phyloP scores from a whole-genome alignment of 345 rosid species.

The Erodium maritimum region DNA sequence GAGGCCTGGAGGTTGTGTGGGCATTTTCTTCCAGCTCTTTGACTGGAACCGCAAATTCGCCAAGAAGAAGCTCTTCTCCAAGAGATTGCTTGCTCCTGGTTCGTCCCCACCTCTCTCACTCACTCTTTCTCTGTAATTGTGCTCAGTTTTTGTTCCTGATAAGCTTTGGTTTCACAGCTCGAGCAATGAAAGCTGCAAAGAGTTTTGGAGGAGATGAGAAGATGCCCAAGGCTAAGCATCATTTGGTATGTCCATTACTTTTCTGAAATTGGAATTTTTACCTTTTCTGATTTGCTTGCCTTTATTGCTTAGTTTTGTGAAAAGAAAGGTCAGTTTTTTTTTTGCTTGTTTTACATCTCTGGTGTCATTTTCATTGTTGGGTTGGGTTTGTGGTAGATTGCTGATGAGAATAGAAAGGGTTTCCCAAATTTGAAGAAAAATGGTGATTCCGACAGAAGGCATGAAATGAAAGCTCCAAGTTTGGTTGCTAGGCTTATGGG shows the following conservation, averaged over 20 bases:
- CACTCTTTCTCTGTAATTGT: not conserved
- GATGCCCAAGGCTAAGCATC: constrained; percentile 67
- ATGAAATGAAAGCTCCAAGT: constrained; percentile 46
- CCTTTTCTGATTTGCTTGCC: not conserved
- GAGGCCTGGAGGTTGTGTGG: constrained; percentile 73
- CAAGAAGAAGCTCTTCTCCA: constrained; percentile 72
- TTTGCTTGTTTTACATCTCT: constrained; percentile 8
- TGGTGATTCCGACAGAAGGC: constrained; percentile 29
- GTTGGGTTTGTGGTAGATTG: constrained; percentile 48
- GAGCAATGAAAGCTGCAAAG: constrained; percentile 45
- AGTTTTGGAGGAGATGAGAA: constrained; percentile 72
- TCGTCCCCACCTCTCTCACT: not conserved
- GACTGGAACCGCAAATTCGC: constrained; percentile 84
- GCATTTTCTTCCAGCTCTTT: constrained; percentile 79
- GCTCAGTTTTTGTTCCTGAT: not conserved
- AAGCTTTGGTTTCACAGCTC: constrained; percentile 22
- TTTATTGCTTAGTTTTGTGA: constrained; percentile 1
- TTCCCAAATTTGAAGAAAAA: constrained; percentile 48
- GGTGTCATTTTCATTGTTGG: too few relatives aligned
- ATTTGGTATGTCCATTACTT: constrained; percentile 33
- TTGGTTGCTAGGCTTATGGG: constrained; percentile 97
- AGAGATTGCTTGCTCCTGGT: constrained; percentile 74
- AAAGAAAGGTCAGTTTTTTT: not conserved
- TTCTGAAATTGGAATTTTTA: not conserved
- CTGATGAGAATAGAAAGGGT: constrained; percentile 67